Base-by-base conservation (phyloP, 1,284 basidiomycete genomes). In the Coniferiporia sulphurascens region DNA sequence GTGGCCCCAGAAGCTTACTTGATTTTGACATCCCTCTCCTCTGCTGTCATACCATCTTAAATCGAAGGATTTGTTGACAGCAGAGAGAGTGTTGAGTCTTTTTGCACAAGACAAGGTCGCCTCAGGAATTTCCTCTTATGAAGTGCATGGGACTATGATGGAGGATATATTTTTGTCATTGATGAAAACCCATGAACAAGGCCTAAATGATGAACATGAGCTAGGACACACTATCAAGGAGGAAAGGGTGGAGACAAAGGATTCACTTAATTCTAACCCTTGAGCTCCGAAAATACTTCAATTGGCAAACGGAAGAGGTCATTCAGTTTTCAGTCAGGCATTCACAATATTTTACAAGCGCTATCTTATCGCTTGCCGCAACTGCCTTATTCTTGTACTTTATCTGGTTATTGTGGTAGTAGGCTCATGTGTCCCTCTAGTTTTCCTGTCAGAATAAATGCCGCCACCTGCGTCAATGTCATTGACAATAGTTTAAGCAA, bases 121-220 rank as follows among this genome's bases (percentile, higher is more conserved):
- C 1, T 73, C 76, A 27, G 63, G 68, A 5, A 73, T 89, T 19
- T 64, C 66, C 0, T 79, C 78, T 0, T 90, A 88, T 66, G 86
- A 91, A 53, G 76, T 91, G 7, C 73, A 85, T 21, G 85, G 85
- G 2, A 85, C 89, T 1, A 84, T 87, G 4, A 86, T 93, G 53
- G 90, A 92, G 67, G 87, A 90, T 59, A 87, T 93, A 45, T 93
- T 93, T 73, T 75, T 93, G 6, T 78, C 81, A 49, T 72, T 93
- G 34, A 90, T 89, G 84, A 73, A 77, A 55, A 73, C 76, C 35
- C 74, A 83, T 46, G 71, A 63, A 22, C 63, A 61, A 36, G 59
- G 60, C 44, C n/a, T 58, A 7, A 36, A 52, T 6, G 38, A 22
- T 10, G 27, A 17, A 15, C 36, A 19, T 38, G 38, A 41, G 15